Evolutionary conservation across 2,329 filamentous ascomycete genomes (phyloP).

Genomic region (Ascochyta rabiei): DNA sequence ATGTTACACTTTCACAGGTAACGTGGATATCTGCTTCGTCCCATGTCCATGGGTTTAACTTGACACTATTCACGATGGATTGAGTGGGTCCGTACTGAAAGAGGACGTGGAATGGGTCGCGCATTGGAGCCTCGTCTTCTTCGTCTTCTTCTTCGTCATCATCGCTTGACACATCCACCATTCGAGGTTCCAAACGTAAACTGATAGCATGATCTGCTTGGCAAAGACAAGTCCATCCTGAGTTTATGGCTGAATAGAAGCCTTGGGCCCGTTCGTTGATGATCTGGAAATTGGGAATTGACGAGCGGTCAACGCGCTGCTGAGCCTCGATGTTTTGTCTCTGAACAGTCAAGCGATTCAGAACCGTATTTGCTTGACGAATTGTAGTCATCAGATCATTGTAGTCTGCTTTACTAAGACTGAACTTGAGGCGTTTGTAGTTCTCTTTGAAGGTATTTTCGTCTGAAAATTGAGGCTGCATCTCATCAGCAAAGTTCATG

Average conservation of each 20-base stretch:
- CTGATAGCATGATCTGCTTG: constrained; percentile 30
- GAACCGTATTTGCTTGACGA: not conserved
- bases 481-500: constrained; percentile 13
- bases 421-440: constrained; percentile 39
- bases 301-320: not conserved
- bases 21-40: constrained; percentile 3
- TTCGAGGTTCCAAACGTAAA: constrained; percentile 31
- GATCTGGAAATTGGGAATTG: not conserved
- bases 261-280: constrained; percentile 1
- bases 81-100: not conserved
- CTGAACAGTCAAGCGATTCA: constrained; percentile 2
- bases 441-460: constrained; percentile 33
- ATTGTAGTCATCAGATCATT: constrained; percentile 31
- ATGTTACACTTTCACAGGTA: not conserved
- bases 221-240: constrained; percentile 34
- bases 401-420: constrained; percentile 35
- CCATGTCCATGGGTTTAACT: not conserved
- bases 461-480: constrained; percentile 30
- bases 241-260: constrained; percentile 14
- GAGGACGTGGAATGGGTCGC: constrained; percentile 1
- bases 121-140: not conserved
- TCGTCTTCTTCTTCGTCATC: constrained; percentile 3
- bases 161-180: constrained; percentile 14
- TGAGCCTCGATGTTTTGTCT: not conserved
- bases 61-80: not conserved